A percentile compares a stretch with the other conserved stretches of the same genome.
These are phyloP conservation scores for Podaxis sp. DNA, from an alignment of 768 basidiomycete species.

Conservation along the genomic window DNA sequence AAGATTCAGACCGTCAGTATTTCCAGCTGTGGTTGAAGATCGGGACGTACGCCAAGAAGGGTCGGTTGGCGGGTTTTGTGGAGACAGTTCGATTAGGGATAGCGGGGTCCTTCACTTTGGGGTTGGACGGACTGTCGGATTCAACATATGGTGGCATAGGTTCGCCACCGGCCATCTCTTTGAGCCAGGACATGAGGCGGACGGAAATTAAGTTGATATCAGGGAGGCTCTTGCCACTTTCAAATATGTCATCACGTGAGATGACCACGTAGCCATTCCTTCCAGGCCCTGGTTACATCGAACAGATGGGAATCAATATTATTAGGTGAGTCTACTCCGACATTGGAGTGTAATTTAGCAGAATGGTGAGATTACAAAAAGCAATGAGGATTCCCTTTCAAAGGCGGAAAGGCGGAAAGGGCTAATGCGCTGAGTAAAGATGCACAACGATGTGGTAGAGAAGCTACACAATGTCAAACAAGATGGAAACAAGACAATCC, in stretches of 20 bases:
- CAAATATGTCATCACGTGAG: conserved; percentile 2
- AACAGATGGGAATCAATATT: background rate
- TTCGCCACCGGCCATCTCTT: conserved; percentile 38
- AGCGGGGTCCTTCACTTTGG: conserved; percentile 56
- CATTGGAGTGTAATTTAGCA: conserved; percentile 6
- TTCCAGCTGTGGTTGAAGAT: background rate
- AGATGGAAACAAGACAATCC: conserved; percentile 5
- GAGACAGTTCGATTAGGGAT: conserved; percentile 70
- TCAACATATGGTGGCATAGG: conserved; percentile 33
- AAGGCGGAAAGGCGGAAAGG: background rate
- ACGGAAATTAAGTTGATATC: conserved; percentile 7
- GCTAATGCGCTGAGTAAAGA: conserved; percentile 7
- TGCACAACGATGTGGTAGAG: conserved; percentile 4
- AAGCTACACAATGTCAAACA: conserved; percentile 3
- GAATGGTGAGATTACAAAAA: conserved; percentile 6
- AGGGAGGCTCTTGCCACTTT: background rate
- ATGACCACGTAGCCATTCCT: background rate
- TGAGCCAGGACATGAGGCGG: conserved; percentile 61
- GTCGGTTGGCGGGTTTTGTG: conserved; percentile 78
- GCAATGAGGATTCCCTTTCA: background rate
- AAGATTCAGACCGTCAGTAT: conserved; percentile 13
- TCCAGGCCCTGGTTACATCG: background rate
- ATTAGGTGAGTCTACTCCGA: conserved; percentile 5
- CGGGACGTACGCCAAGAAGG: conserved; percentile 66
- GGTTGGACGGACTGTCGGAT: conserved; percentile 36